phyloP scores from a whole-genome alignment of 176 grass and related monocot species.

The Hyparrhenia diplandra region DNA sequence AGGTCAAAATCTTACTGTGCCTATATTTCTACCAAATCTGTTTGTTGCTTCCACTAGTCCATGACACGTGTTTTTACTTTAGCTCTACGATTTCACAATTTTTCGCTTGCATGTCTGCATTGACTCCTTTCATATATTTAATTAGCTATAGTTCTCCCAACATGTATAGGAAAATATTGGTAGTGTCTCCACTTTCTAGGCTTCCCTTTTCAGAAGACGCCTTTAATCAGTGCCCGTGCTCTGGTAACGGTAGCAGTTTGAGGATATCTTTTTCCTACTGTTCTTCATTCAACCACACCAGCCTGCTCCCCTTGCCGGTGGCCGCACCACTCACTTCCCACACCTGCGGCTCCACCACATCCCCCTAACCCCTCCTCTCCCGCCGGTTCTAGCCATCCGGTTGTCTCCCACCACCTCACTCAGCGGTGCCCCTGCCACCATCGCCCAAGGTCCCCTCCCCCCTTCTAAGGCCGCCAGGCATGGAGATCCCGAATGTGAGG shows the following conservation, averaged over 20 bases:
- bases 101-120: conserved; percentile 15
- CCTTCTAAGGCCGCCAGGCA: not conserved
- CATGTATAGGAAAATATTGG: not conserved
- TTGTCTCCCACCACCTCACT: not conserved
- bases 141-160: not conserved
- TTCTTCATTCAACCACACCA: not conserved
- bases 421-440: no score
- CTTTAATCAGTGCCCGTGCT: not conserved
- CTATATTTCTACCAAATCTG: not conserved
- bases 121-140: not conserved
- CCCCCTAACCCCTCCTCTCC: not conserved
- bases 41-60: conserved; percentile 17
- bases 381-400: not conserved
- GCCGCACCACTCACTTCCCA: not conserved
- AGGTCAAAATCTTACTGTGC: conserved; percentile 57
- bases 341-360: not conserved
- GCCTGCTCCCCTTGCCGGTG: not conserved
- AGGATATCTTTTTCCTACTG: not conserved
- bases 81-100: not conserved
- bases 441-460: not conserved
- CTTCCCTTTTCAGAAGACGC: not conserved
- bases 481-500: not conserved
- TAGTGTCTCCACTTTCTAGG: not conserved
- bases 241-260: not conserved
- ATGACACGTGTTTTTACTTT: not conserved